phyloP scores from a whole-genome alignment of 176 grass and related monocot species.

The Dendrocalamus sinicus region DNA sequence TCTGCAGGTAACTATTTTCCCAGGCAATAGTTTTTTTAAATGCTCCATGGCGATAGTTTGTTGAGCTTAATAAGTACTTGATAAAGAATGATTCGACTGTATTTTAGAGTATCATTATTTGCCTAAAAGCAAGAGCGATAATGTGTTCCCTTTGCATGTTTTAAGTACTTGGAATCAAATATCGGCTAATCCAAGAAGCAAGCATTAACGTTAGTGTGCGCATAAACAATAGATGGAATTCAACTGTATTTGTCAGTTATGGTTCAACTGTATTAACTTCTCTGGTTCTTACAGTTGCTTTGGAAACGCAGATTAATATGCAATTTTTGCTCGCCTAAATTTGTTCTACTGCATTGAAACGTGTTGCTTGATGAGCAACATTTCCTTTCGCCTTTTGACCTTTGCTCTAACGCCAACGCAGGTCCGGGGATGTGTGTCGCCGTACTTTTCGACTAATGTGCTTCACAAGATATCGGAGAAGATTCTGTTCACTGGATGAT shows the following conservation, averaged over 20 bases:
- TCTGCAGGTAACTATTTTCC: slow-evolving; percentile 61
- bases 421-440: slow-evolving; percentile 74
- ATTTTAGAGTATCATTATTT: background rate
- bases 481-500: slow-evolving; percentile 36
- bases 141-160: background rate
- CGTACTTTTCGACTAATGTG: slow-evolving; percentile 86
- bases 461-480: slow-evolving; percentile 68
- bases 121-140: background rate
- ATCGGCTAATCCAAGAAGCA: background rate
- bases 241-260: background rate
- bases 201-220: background rate
- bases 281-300: background rate
- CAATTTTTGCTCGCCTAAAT: background rate
- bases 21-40: background rate
- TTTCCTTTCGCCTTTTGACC: background rate
- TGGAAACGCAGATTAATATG: background rate
- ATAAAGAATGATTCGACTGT: background rate
- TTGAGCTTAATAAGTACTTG: background rate
- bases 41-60: background rate
- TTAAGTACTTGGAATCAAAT: background rate
- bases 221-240: background rate
- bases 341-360: background rate
- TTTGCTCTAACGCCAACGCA: slow-evolving; percentile 21
- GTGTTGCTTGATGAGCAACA: background rate
- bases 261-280: too few relatives aligned